Evolutionary conservation across 495 filamentous ascomycete genomes (phyloP).

Genomic region (Penicillium tannophilum): DNA sequence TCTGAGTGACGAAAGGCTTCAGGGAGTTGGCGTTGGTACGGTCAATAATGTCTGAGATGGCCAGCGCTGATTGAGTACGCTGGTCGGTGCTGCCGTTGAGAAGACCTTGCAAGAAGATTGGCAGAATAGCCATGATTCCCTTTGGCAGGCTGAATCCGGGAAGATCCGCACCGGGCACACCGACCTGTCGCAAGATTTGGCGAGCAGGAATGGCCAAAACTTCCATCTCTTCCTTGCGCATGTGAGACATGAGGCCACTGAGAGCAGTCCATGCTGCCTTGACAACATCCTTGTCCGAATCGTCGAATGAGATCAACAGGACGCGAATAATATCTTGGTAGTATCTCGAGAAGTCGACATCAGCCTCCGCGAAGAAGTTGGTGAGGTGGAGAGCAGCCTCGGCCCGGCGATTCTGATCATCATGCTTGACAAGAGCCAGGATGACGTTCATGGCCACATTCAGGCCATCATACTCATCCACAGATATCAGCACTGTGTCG

Average conservation of each 20-base stretch:
- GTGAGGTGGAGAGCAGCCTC: conserved; percentile 78
- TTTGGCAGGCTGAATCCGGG: conserved; percentile 92
- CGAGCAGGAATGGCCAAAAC: conserved; percentile 84
- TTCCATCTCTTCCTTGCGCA: conserved; percentile 99
- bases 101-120: conserved; percentile 95
- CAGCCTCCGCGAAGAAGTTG: conserved; percentile 81
- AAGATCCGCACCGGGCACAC: conserved; percentile 80
- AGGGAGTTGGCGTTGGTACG: conserved; percentile 80
- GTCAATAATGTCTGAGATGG: conserved; percentile 94
- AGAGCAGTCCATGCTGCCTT: conserved; percentile 92
- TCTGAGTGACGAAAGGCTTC: conserved; percentile 93
- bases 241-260: conserved; percentile 78
- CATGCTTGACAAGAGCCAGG: conserved; percentile 82
- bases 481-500: conserved; percentile 83
- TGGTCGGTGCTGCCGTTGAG: conserved; percentile 95
- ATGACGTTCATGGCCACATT: conserved; percentile 94
- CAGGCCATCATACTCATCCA: conserved; percentile 94
- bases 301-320: conserved; percentile 88
- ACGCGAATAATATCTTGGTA: conserved; percentile 90
- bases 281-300: conserved; percentile 79
- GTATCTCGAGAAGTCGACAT: conserved; percentile 90
- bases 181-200: conserved; percentile 81
- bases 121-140: conserved; percentile 94
- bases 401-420: conserved; percentile 82
- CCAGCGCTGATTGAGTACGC: conserved; percentile 85